Conservation (phyloP, 176 grass and related monocot species). For the Chrysopogon serrulatus region DNA sequence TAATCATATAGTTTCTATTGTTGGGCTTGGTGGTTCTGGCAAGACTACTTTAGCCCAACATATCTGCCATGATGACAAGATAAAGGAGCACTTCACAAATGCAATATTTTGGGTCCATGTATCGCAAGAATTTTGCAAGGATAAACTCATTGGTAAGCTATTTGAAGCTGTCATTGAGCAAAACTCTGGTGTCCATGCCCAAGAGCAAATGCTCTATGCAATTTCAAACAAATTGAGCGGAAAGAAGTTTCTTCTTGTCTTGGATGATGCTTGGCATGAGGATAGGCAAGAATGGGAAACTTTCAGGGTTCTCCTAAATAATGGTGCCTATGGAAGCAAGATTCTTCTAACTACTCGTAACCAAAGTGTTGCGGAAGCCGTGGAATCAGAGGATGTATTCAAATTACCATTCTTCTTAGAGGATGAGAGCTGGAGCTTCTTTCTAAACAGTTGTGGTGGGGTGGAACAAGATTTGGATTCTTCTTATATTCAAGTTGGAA, state of each 20-base stretch:
- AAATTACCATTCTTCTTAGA: background rate
- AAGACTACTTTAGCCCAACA: constrained; percentile 27
- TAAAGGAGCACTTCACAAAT: background rate
- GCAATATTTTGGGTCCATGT: background rate
- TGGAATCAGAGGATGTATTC: background rate
- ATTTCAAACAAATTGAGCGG: background rate
- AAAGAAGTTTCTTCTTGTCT: background rate
- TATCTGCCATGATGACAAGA: background rate
- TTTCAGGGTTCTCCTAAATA: background rate
- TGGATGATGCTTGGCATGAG: constrained; percentile 33
- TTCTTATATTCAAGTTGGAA: background rate
- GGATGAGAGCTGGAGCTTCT: background rate
- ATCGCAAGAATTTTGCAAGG: background rate
- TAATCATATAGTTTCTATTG: background rate
- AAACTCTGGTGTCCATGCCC: background rate
- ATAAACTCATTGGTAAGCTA: background rate
- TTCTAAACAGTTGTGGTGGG: background rate
- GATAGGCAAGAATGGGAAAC: background rate
- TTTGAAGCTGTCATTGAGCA: background rate
- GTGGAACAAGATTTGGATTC: background rate
- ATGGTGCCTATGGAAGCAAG: background rate
- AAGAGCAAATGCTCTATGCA: background rate
- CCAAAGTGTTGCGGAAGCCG: background rate
- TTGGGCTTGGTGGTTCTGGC: constrained; percentile 20
- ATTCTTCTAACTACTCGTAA: constrained; percentile 18